Conservation (phyloP, 768 basidiomycete genomes). For the Termitomyces sp. region DNA sequence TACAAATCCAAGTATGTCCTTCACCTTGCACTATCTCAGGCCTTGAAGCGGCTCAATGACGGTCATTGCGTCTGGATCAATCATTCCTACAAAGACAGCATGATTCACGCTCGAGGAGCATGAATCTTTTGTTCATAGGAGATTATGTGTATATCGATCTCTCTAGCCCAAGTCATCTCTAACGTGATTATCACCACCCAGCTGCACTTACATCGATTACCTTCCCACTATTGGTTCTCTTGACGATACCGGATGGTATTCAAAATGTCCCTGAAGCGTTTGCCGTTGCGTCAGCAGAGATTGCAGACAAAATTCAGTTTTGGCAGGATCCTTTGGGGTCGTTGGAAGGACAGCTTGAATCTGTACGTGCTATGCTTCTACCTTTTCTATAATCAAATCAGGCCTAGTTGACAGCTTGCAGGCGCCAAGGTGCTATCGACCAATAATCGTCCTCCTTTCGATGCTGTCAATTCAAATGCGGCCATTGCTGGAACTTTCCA, state of each 20-base stretch:
- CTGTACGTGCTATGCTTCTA: conserved; percentile 25
- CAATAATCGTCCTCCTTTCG: conserved; percentile 47
- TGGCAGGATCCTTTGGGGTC: conserved; percentile 51
- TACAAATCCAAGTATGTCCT: conserved; percentile 54
- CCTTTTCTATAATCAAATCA: neutral
- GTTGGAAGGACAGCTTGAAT: conserved; percentile 43
- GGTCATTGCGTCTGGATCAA: conserved; percentile 58
- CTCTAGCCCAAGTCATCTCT: neutral
- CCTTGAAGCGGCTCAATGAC: conserved; percentile 54
- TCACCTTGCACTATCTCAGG: conserved; percentile 50
- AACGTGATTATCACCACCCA: conserved; percentile 12
- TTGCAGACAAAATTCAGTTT: conserved; percentile 46
- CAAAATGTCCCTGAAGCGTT: conserved; percentile 55
- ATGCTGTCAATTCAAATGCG: conserved; percentile 51
- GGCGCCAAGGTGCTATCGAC: conserved; percentile 55
- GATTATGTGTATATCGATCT: conserved; percentile 16
- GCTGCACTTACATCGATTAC: conserved; percentile 42
- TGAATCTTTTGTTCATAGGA: conserved; percentile 13
- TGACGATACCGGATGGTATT: conserved; percentile 40
- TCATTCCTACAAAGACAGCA: conserved; percentile 48
- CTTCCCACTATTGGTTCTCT: conserved; percentile 42
- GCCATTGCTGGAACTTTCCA: conserved; percentile 50
- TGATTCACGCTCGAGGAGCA: neutral
- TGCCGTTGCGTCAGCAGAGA: conserved; percentile 45
- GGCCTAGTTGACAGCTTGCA: conserved; percentile 27